phyloP scores from a whole-genome alignment of 192 early-diverging fungal species.

The Coemansia sp. region DNA sequence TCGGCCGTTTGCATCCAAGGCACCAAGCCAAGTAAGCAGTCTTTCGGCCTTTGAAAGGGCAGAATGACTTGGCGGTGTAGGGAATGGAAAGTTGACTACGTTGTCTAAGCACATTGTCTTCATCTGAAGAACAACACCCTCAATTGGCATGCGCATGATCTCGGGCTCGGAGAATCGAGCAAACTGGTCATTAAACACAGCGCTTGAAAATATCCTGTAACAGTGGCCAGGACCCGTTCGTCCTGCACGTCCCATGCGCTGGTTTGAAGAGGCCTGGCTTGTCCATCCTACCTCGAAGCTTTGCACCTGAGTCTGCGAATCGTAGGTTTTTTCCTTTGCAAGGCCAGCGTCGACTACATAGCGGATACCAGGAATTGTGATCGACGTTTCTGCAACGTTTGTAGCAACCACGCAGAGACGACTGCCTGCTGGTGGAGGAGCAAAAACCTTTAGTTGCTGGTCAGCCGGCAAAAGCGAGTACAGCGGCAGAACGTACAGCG shows the following conservation, averaged over 20 bases:
- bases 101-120: conserved; percentile 96
- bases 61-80: conserved; percentile 81
- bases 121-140: conserved; percentile 96
- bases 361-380: conserved; percentile 93
- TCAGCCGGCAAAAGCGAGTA: conserved; percentile 92
- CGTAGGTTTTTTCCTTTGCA: conserved; percentile 86
- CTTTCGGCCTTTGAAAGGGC: conserved; percentile 81
- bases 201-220: conserved; percentile 91
- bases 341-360: conserved; percentile 97
- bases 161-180: conserved; percentile 83
- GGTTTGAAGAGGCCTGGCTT: conserved; percentile 89
- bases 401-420: conserved; percentile 95
- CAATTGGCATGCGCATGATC: conserved; percentile 92
- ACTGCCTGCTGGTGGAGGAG: conserved; percentile 80
- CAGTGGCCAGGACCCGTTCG: conserved; percentile 96
- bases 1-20: conserved; percentile 63
- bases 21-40: conserved; percentile 73
- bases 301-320: conserved; percentile 84
- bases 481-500: conserved; percentile 94
- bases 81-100: conserved; percentile 96
- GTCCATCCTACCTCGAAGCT: conserved; percentile 91
- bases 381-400: conserved; percentile 98
- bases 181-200: conserved; percentile 92
- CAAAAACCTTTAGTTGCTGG: conserved; percentile 91
- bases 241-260: conserved; percentile 96